Evolutionary conservation across 2,329 filamentous ascomycete species (phyloP).

Genomic region (Pezizomycotina sp.): DNA sequence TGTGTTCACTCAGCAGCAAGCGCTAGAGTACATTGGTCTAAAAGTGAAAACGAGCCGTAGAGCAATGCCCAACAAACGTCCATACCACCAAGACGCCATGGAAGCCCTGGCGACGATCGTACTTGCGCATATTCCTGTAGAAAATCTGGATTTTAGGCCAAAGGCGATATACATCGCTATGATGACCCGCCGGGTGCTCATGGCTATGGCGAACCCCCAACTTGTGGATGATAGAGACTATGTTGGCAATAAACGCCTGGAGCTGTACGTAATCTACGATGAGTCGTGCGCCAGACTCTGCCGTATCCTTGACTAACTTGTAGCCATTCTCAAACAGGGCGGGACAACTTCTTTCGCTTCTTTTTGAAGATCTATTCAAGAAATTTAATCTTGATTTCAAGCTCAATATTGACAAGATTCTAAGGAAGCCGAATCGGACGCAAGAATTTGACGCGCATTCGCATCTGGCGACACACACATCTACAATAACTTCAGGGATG

Average conservation of each 20-base stretch:
- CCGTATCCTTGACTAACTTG: too few relatives aligned
- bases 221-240: conserved; percentile 94
- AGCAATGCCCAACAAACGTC: conserved; percentile 33
- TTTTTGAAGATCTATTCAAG: conserved; percentile 98
- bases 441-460: conserved; percentile 74
- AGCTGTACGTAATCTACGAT: conserved; percentile 38
- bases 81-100: conserved; percentile 67
- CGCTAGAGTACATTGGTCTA: conserved; percentile 75
- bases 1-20: conserved; percentile 86
- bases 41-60: conserved; percentile 75
- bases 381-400: conserved; percentile 80
- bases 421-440: conserved; percentile 84
- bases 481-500: conserved; percentile 79
- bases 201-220: conserved; percentile 77
- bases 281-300: too few relatives aligned
- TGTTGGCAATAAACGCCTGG: conserved; percentile 90
- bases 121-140: conserved; percentile 83
- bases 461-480: conserved; percentile 68
- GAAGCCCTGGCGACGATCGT: conserved; percentile 86
- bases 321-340: conserved; percentile 36
- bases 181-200: conserved; percentile 91
- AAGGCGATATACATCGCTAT: conserved; percentile 92
- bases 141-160: conserved; percentile 84
- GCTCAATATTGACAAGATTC: conserved; percentile 81
- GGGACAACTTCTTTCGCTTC: conserved; percentile 76